Conservation (phyloP, 768 basidiomycete species). For the Hirschioporus abietinus region DNA sequence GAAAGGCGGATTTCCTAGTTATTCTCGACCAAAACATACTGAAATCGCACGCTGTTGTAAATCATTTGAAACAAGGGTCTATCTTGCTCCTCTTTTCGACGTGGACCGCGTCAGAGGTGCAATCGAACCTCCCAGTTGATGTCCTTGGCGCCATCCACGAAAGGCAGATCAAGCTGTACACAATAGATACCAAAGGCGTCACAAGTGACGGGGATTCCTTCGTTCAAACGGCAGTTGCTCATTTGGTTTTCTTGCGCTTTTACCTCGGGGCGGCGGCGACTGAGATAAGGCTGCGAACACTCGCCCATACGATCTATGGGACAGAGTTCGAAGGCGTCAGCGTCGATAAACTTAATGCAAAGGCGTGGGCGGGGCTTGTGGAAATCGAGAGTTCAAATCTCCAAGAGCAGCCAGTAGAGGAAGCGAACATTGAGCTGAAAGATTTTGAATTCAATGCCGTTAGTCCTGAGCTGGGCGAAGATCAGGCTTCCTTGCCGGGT, state of each 20-base stretch:
- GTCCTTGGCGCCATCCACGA: conserved; percentile 41
- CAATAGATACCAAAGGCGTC: conserved; percentile 47
- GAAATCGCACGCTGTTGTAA: conserved; percentile 69
- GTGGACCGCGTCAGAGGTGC: conserved; percentile 74
- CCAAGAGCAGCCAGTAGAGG: conserved; percentile 19
- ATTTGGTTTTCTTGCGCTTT: conserved; percentile 79
- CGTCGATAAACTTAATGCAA: conserved; percentile 46
- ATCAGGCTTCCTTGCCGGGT: conserved; percentile 53
- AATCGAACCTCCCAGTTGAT: conserved; percentile 55
- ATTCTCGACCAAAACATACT: conserved; percentile 73
- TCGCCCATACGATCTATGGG: conserved; percentile 43
- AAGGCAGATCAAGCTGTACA: conserved; percentile 52
- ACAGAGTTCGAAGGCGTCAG: conserved; percentile 43
- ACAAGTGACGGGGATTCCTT: conserved; percentile 19
- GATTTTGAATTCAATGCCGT: conserved; percentile 72
- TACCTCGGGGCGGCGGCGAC: conserved; percentile 67
- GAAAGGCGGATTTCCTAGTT: conserved; percentile 63
- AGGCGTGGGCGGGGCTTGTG: conserved; percentile 62
- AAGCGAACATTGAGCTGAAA: conserved; percentile 34
- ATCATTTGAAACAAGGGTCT: conserved; percentile 60
- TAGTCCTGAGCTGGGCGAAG: conserved; percentile 52
- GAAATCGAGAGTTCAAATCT: conserved; percentile 43
- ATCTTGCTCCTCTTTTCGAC: conserved; percentile 68
- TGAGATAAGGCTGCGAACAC: conserved; percentile 43
- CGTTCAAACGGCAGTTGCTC: conserved; percentile 52